Evolutionary conservation across 306 rosid genomes (phyloP).

Genomic region (Pterocarpus santalinus): DNA sequence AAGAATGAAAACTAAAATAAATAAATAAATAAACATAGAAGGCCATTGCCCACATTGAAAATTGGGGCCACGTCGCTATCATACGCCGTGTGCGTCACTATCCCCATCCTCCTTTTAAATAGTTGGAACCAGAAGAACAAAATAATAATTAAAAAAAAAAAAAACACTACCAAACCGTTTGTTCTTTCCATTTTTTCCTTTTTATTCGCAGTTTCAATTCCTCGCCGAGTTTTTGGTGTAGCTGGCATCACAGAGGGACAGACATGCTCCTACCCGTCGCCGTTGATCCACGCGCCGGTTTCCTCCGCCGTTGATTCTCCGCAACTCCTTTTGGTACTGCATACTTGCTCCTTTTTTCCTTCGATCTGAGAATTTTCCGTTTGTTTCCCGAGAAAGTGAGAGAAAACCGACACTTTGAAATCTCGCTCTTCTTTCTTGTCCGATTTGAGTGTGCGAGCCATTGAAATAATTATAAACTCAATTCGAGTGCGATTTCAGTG

Average conservation of each 20-base stretch:
- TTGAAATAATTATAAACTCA: background rate
- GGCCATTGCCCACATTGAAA: conserved; percentile 24
- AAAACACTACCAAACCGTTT: background rate
- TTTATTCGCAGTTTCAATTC: conserved; percentile 46
- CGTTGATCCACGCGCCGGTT: conserved; percentile 52
- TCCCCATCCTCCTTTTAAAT: conserved; percentile 65
- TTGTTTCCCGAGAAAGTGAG: conserved; percentile 41
- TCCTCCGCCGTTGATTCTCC: conserved; percentile 37
- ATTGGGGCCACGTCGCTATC: conserved; percentile 60
- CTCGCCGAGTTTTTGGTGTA: conserved; percentile 50
- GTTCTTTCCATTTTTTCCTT: background rate
- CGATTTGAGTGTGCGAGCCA: background rate
- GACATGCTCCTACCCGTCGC: conserved; percentile 36
- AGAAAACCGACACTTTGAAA: conserved; percentile 47
- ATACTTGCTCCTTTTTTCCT: conserved; percentile 14
- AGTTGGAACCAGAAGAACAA: conserved; percentile 54
- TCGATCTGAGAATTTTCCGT: conserved; percentile 61
- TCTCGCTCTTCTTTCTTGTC: conserved; percentile 32
- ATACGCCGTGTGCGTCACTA: conserved; percentile 57
- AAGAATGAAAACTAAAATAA: background rate
- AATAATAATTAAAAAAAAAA: background rate
- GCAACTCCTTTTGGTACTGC: conserved; percentile 46
- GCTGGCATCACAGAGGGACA: conserved; percentile 17
- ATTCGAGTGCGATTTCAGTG: conserved; percentile 19
- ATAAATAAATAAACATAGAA: background rate